Conservation (phyloP, 2,329 filamentous ascomycete species). For the Malbranchea cinnamomea region DNA sequence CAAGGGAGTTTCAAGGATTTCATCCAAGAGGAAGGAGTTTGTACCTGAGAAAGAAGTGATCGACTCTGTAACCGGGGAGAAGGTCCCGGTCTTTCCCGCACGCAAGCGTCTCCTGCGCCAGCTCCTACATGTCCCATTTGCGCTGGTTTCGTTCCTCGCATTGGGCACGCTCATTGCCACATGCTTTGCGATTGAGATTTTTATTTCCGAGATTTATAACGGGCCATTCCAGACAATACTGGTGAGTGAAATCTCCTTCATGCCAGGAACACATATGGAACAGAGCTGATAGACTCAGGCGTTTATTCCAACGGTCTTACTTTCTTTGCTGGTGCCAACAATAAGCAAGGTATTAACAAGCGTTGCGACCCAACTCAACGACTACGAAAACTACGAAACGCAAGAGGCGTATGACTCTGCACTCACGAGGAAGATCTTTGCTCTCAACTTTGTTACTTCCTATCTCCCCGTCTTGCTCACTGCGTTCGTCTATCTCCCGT, state of each 20-base stretch:
- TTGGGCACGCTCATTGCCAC: conserved; percentile 71
- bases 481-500: conserved; percentile 87
- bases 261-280: conserved; percentile 6
- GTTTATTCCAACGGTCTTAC: conserved; percentile 74
- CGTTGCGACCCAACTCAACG: conserved; percentile 61
- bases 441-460: conserved; percentile 92
- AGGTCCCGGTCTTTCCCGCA: conserved; percentile 58
- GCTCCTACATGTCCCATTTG: conserved; percentile 72
- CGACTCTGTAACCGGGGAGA: conserved; percentile 72
- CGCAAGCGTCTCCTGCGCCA: conserved; percentile 63
- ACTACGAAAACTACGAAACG: conserved; percentile 86
- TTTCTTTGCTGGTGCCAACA: conserved; percentile 68
- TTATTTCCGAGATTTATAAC: conserved; percentile 85
- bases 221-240: conserved; percentile 77
- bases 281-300: no score
- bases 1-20: conserved; percentile 66
- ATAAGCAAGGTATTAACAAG: conserved; percentile 60
- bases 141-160: conserved; percentile 52
- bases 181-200: conserved; percentile 87
- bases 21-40: conserved; percentile 64
- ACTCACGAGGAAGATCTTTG: conserved; percentile 82
- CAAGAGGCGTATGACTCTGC: conserved; percentile 69
- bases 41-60: conserved; percentile 59
- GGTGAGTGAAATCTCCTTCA: conserved; percentile 36
- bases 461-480: conserved; percentile 88